Evolutionary conservation across 108 stramenopile genomes (phyloP), one percentile per base, ranked within the genome.

Genomic region (Cyclotella sp.): DNA sequence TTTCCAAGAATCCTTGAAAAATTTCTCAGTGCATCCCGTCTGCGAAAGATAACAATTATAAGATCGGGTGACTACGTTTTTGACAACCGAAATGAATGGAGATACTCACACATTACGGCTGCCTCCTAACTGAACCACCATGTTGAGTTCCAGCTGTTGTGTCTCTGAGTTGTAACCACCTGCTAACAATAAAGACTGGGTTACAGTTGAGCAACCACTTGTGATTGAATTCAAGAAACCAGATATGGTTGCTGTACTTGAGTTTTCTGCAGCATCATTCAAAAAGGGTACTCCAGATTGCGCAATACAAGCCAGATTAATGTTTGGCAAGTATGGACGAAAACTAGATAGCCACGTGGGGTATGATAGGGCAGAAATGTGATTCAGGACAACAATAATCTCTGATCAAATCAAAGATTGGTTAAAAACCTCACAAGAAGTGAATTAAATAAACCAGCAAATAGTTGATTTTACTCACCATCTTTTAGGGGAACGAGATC

Each of bases 191-290:
- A 77, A 59, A 28, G 58, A 59, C 27, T 15, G 41, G 9, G 41
- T 14, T 51, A 39, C 43, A 13, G 68, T 24, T 6, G 75, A 76
- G 53, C 75, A 76, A 22, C 75, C 75, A 42, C 41, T 43, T 16
- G 67, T 55, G 64, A 76, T 76, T 19, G 75, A 16, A 53, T 69
- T 39, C 3, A 76, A 16, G 27, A 76, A 68, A 29, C 75, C 75
- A 18, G 75, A 42, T 16, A 68, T 19, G 6, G 75, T 57, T 46
- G 24, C 27, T 34, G 44, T 6, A 0, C 39, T 42, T 16, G 34
- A 21, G 7, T 40, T 5, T 43, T 19, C 63, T 7, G 8, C 15
- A n/a, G 42, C 42, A 54, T 54, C 61, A 22, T 60, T n/a, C 16
- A 73, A 57, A 60, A 58, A 73, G 29, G 46, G 3, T n/a, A 73